phyloP scores from a whole-genome alignment of 331 rosid species.

The Erythrophleum ivorense region DNA sequence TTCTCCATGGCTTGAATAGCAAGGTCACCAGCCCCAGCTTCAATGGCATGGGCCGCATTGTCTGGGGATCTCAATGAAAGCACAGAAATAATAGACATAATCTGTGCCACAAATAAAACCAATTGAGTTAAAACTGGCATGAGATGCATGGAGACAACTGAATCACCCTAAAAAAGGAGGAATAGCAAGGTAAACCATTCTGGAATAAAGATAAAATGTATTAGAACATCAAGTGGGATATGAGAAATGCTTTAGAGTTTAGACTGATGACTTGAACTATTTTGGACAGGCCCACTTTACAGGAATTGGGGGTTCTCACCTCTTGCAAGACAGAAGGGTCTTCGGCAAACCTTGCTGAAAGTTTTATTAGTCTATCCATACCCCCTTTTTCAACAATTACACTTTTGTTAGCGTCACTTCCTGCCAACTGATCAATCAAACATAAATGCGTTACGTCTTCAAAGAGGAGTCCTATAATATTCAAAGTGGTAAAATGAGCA shows the following conservation, averaged over 20 bases:
- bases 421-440: slow-evolving; percentile 75
- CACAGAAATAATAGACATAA: slow-evolving; percentile 77
- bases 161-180: slow-evolving; percentile 6
- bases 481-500: background rate
- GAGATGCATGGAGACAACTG: slow-evolving; percentile 23
- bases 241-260: slow-evolving; percentile 31
- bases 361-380: slow-evolving; percentile 74
- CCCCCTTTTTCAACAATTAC: slow-evolving; percentile 81
- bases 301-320: slow-evolving; percentile 56
- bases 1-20: slow-evolving; percentile 89
- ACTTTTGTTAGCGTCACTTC: slow-evolving; percentile 85
- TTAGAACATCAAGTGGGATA: slow-evolving; percentile 22
- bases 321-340: slow-evolving; percentile 88
- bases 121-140: slow-evolving; percentile 18
- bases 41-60: slow-evolving; percentile 86
- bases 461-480: background rate
- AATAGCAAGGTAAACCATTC: background rate
- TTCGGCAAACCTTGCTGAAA: slow-evolving; percentile 76
- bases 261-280: slow-evolving; percentile 24
- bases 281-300: slow-evolving; percentile 6
- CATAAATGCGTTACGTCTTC: slow-evolving; percentile 29
- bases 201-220: slow-evolving; percentile 10
- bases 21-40: slow-evolving; percentile 96
- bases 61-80: slow-evolving; percentile 87
- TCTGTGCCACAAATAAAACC: slow-evolving; percentile 49